Evolutionary conservation across 2,329 filamentous ascomycete genomes (phyloP).

Genomic region (Colletotrichum sp.): DNA sequence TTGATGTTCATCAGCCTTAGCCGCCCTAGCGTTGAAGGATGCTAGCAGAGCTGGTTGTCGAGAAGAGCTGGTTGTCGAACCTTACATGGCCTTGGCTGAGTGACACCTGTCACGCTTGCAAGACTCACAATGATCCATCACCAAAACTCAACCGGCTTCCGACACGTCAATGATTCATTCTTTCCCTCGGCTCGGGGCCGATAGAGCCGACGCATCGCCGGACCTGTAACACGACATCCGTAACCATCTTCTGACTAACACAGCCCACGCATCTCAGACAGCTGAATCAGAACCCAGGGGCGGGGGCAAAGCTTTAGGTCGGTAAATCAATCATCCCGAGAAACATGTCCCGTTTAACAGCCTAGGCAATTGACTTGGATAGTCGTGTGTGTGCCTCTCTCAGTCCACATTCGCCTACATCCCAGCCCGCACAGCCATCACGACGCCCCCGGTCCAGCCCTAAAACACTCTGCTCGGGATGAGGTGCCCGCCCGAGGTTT

Average conservation of each 20-base stretch:
- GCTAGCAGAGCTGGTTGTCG: neutral
- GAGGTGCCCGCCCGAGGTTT: neutral
- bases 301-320: neutral
- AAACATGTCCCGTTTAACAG: neutral
- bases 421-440: neutral
- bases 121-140: neutral
- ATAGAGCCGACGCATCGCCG: neutral
- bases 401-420: neutral
- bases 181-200: neutral
- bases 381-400: neutral
- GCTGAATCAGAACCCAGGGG: neutral
- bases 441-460: neutral
- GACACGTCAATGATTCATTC: neutral
- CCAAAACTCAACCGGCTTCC: neutral
- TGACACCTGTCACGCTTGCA: neutral
- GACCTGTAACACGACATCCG: neutral
- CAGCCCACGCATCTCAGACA: neutral
- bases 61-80: neutral
- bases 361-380: neutral
- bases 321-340: neutral
- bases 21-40: neutral
- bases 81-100: neutral
- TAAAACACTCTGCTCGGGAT: neutral
- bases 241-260: neutral
- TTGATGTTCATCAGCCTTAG: neutral